phyloP scores from a whole-genome alignment of 108 stramenopile species.

The Epipyxis sp. region DNA sequence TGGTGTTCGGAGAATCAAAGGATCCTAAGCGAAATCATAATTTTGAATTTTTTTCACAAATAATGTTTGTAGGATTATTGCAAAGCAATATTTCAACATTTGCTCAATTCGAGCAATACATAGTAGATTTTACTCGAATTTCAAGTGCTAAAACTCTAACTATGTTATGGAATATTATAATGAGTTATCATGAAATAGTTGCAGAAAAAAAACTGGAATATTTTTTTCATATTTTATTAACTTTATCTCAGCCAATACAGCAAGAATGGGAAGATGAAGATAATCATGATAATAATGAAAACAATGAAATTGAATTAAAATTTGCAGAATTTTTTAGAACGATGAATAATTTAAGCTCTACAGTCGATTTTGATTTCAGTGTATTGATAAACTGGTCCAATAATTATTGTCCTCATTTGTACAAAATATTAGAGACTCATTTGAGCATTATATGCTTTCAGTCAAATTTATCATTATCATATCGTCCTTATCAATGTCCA shows the following conservation, averaged over 20 bases:
- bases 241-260: background rate
- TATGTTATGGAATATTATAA: background rate
- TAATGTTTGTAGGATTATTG: too few species aligned
- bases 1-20: too few species aligned
- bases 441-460: background rate
- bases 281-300: background rate
- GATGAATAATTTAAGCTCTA: background rate
- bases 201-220: background rate
- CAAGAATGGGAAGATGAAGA: background rate
- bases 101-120: background rate
- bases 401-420: background rate
- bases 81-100: background rate
- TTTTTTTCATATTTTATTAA: background rate
- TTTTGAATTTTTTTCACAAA: too few species aligned
- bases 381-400: background rate
- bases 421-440: background rate
- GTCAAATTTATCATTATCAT: background rate
- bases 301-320: too few species aligned
- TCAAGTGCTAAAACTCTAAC: background rate
- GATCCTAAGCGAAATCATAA: too few species aligned
- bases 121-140: background rate
- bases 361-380: background rate
- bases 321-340: background rate
- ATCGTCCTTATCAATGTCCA: background rate
- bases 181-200: background rate